Evolutionary conservation across 352 stramenopile genomes (phyloP).

Genomic region (Phytophthora macrochlamydospora): DNA sequence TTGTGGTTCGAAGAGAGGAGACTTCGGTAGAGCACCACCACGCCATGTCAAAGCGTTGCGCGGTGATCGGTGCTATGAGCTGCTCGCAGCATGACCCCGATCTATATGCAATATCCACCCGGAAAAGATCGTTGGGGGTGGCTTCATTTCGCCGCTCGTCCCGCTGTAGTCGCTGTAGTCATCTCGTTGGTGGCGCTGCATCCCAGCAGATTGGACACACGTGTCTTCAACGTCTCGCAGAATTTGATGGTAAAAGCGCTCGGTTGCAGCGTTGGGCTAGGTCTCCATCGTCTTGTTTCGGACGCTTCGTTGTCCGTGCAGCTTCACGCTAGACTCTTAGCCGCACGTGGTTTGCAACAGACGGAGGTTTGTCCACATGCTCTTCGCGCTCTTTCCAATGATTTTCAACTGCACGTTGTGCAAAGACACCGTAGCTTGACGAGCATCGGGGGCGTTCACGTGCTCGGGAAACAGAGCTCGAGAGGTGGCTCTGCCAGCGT

Average conservation of each 20-base stretch:
- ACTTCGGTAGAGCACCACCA: neutral
- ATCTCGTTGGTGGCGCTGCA: neutral
- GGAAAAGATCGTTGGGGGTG: neutral
- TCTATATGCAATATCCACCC: neutral
- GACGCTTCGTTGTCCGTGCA: too few relatives aligned
- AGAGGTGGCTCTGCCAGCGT: slow-evolving; percentile 3
- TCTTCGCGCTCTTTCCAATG: slow-evolving; percentile 8
- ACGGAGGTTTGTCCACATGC: slow-evolving; percentile 17
- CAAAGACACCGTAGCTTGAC: neutral
- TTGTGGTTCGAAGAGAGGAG: neutral
- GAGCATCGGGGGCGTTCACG: slow-evolving; percentile 6
- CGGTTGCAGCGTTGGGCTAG: neutral
- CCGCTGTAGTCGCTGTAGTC: neutral
- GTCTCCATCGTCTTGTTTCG: too few relatives aligned
- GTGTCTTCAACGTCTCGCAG: neutral
- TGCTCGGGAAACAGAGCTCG: slow-evolving; percentile 1
- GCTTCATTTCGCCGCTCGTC: neutral
- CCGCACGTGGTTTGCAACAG: slow-evolving; percentile 17
- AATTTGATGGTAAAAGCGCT: neutral
- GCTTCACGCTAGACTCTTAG: neutral
- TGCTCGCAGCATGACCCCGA: too few relatives aligned
- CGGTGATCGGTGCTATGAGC: too few relatives aligned
- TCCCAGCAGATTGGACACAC: neutral
- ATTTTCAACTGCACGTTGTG: slow-evolving; percentile 5
- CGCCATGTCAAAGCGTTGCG: too few relatives aligned